phyloP scores from a whole-genome alignment of 2,329 filamentous ascomycete genomes.

The Neonectria sp. region DNA sequence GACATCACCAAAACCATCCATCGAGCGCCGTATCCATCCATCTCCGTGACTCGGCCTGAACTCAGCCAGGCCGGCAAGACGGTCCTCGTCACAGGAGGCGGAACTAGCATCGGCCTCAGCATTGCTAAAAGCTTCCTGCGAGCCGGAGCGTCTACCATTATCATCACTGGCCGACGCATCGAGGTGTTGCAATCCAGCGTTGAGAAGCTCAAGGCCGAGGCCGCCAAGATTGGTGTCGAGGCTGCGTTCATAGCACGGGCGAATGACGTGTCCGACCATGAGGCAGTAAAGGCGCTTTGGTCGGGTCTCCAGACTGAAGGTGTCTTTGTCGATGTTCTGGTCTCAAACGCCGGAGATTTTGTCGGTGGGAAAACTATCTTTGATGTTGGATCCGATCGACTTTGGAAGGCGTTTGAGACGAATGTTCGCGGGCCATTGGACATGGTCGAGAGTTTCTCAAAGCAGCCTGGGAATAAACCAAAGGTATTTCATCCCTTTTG shows the following conservation, averaged over 20 bases:
- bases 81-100: conserved; percentile 76
- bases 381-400: conserved; percentile 22
- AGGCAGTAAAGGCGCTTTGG: conserved; percentile 49
- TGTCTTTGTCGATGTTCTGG: conserved; percentile 49
- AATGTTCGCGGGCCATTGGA: conserved; percentile 36
- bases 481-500: neutral
- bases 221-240: conserved; percentile 37
- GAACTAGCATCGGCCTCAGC: conserved; percentile 74
- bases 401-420: conserved; percentile 33
- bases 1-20: conserved; percentile 41
- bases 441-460: conserved; percentile 36
- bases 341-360: conserved; percentile 45
- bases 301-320: conserved; percentile 33
- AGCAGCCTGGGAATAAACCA: conserved; percentile 26
- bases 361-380: conserved; percentile 27
- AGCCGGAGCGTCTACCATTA: conserved; percentile 56
- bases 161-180: conserved; percentile 57
- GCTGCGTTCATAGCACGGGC: conserved; percentile 33
- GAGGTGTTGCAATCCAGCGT: conserved; percentile 25
- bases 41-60: conserved; percentile 54
- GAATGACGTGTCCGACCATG: conserved; percentile 47
- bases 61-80: conserved; percentile 61
- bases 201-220: conserved; percentile 43
- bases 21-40: conserved; percentile 53
- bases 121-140: conserved; percentile 70